Conservation (phyloP, 352 stramenopile species). For the Pythium dissimile region DNA sequence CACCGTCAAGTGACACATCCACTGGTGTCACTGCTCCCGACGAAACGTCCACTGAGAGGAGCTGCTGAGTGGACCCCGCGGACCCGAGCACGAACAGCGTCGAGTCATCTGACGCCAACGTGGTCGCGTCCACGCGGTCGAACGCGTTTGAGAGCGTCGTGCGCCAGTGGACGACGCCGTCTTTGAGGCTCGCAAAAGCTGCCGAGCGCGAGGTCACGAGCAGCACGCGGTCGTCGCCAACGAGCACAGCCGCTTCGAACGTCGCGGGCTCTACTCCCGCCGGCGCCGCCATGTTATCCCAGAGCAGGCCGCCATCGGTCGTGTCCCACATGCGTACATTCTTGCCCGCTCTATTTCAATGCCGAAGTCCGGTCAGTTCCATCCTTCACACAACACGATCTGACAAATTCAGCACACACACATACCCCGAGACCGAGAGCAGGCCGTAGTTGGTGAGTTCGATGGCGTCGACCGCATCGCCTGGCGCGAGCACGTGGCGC, state of each 20-base stretch:
- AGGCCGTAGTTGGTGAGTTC: constrained; percentile 68
- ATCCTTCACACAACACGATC: too few species aligned
- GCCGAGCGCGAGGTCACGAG: constrained; percentile 45
- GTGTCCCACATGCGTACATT: constrained; percentile 71
- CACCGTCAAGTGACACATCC: background rate
- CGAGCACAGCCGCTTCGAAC: constrained; percentile 40
- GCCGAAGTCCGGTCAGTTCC: too few species aligned
- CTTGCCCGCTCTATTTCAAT: constrained; percentile 45
- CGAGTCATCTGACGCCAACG: constrained; percentile 45
- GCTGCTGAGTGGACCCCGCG: background rate
- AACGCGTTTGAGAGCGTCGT: constrained; percentile 29
- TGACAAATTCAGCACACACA: too few species aligned
- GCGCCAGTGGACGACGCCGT: constrained; percentile 44
- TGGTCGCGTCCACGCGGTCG: constrained; percentile 26
- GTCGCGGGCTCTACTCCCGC: constrained; percentile 12
- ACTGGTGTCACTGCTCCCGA: constrained; percentile 4
- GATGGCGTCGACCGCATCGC: constrained; percentile 62
- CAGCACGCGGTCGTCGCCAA: constrained; percentile 45
- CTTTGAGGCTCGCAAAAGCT: constrained; percentile 54
- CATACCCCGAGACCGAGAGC: constrained; percentile 59
- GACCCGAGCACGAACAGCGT: constrained; percentile 42
- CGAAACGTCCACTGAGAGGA: constrained; percentile 17
- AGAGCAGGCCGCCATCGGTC: constrained; percentile 55
- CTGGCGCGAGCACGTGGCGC: constrained; percentile 58
- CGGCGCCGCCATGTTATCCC: constrained; percentile 49